Base-by-base conservation (phyloP, 108 stramenopile species). In the Pelagomonas calceolata region DNA sequence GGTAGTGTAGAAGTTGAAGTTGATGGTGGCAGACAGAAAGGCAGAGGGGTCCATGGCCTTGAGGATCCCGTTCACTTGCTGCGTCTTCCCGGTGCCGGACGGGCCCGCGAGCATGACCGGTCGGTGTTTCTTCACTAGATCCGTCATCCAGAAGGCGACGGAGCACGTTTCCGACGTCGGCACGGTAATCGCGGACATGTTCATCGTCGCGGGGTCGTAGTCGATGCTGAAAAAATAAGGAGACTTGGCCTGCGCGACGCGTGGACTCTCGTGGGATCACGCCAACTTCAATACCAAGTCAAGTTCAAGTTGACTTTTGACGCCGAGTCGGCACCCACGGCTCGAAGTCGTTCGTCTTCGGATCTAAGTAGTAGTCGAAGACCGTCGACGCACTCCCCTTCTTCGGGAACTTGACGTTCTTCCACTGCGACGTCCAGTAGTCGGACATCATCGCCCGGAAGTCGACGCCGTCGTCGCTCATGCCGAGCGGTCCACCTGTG, bases 301-400 rank as follows among this genome's bases (percentile, higher is more conserved):
- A n/a, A n/a, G n/a, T n/a, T n/a, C n/a, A n/a, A n/a, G n/a, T n/a
- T n/a, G n/a, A n/a, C n/a, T n/a, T n/a, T n/a, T n/a, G n/a, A n/a
- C n/a, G n/a, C n/a, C n/a, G n/a, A n/a, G n/a, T n/a, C n/a, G n/a
- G n/a, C n/a, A n/a, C n/a, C 91, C 91, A 92, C 34, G 74, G 77
- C 30, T 92, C 89, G 72, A 90, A 90, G 26, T 69, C 30, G 43
- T 85, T 85, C 21, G 77, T 44, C 30, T 75, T 83, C 0, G 87
- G 82, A 64, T 92, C 85, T 12, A 90, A 82, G 80, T 84, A 90
- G 79, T 92, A 92, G 78, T 92, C 91, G 70, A 92, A 92, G n/a
- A 92, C 87, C 26, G 89, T 88, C 43, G 89, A 87, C 26, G 51
- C 18, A 17, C 21, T 26, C 21, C 51, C 51, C 34, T 88, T 86